Percentiles rank a stretch among this genome's conserved stretches.
Conservation (phyloP, 2,329 filamentous ascomycete genomes). For the Exophiala dermatitidis region DNA sequence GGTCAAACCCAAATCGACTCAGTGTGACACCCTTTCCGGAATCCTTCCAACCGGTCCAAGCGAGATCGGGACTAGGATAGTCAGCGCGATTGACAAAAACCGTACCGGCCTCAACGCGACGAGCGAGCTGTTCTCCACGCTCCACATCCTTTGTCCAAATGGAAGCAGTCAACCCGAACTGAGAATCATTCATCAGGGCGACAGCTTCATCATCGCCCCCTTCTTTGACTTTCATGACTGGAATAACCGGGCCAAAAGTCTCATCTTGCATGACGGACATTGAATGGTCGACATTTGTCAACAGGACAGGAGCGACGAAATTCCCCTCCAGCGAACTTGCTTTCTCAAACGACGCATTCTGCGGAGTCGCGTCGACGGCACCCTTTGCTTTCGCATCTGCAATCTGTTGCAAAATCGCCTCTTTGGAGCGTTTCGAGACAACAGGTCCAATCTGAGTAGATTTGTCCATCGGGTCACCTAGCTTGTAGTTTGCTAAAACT, state of each 20-base stretch:
- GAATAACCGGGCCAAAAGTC: conserved; percentile 89
- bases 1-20: conserved; percentile 84
- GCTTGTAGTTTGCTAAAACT: conserved; percentile 70
- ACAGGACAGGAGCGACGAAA: conserved; percentile 77
- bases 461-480: conserved; percentile 80
- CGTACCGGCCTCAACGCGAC: conserved; percentile 82
- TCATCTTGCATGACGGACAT: conserved; percentile 91
- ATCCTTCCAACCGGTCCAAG: conserved; percentile 98
- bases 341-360: conserved; percentile 63
- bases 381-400: conserved; percentile 76
- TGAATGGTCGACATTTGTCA: conserved; percentile 69
- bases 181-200: conserved; percentile 83
- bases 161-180: conserved; percentile 90
- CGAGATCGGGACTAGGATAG: conserved; percentile 82
- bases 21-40: conserved; percentile 87
- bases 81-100: conserved; percentile 95
- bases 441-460: conserved; percentile 81
- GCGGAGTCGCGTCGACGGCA: conserved; percentile 74
- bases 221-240: conserved; percentile 69
- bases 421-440: conserved; percentile 69
- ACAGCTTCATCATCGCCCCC: conserved; percentile 71
- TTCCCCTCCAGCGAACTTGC: conserved; percentile 67
- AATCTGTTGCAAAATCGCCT: conserved; percentile 70
- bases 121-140: conserved; percentile 66
- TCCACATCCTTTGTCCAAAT: conserved; percentile 89